Evolutionary conservation across 352 stramenopile genomes (phyloP), one percentile per base, ranked within the genome.

Genomic region (Globisporangium mamillatum): DNA sequence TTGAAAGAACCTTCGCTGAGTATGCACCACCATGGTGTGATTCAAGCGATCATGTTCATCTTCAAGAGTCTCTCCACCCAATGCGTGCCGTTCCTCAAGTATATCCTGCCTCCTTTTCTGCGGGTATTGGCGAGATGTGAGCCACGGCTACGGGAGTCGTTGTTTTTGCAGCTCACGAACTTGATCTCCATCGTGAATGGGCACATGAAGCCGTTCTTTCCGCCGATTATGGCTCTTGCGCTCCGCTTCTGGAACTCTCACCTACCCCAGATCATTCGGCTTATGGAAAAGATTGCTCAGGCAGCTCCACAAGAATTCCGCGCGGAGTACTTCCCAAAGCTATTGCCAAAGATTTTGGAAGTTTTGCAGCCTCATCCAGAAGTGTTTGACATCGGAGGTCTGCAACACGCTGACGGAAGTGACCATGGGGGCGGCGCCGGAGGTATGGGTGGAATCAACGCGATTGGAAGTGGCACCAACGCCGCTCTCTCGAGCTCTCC

Each of bases 1-100:
- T 88, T 99, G 41, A 93, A 97, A 38, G 97, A 99, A 70, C 85
- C 92, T 14, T 98, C 94, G 10, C 80, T 99, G 10, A 93, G 93
- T 61, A 92, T 94, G 29, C 95, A 99, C 67, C 98, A 99, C 73
- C 89, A 97, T 27, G 87, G 97, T 66, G 97, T 99, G 24, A 99
- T 99, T 65, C 97, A 99, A 66, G 96, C 97, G 22, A 95, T 99
- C 32, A 99, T 99, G 87, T 98, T 98, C 63, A 99, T 99, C 65
- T 99, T 99, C 84, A 97, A 98, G 71, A 96, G 89, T 54, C 78
- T 99, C 1, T 97, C 94, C 3, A 82, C 95, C 1, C 90, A 96
- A 66, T 99, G 95, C 68, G 95, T 99, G 48, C 92, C 90, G 6
- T 99, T 99, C 71, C 83, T 99, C 24, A 93, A 96, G 66, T 93